Evolutionary conservation across 805 yeast genomes (phyloP), one percentile per base, ranked within the genome.

Genomic region (Nakazawaea pomicola): DNA sequence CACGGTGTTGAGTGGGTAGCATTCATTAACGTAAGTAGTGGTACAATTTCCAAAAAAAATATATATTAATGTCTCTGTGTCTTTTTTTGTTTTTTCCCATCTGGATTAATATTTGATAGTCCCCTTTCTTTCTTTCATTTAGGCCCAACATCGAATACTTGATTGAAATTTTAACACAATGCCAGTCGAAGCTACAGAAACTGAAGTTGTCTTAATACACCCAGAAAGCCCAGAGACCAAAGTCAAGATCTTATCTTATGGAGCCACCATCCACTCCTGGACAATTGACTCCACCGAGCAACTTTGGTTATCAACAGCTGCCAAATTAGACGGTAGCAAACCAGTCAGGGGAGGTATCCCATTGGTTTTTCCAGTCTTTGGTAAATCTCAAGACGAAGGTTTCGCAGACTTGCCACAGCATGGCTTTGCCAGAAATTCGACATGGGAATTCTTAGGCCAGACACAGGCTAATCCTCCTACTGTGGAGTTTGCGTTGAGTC

Each of bases 311-410:
- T 75, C 83, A 6, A 59, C 67, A 9, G 91, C 76, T 29, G 95
- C 98, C 35, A 78, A 80, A 53, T 65, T 91, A 46, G 98, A 93
- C 56, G 98, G 98, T 9, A 65, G 91, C 33, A 85, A 83, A 56
- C 95, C 99, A 1, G 97, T 93, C 15, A 77, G 99, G 60, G 99
- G 99, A 49, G 99, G 99, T 38, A 86, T 93, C 40, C 99, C 99
- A 10, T 67, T 93, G 18, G 98, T 91, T 7, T 93, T 93, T 72
- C 99, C 99, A 2, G 86, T 83, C 1, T 85, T 85, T 54, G 98
- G 99, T 45, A 89, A 80, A 49, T 67, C 70, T 11, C 68, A 70
- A 24, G 69, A 74, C 6, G 71, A 67, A 42, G 84, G 85, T 3
- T 76, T 89, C 29, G 70, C 67, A 38, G 60, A 72, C 27, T 73